phyloP scores from a whole-genome alignment of 768 basidiomycete species.

The Podaxis carcinomalis region DNA sequence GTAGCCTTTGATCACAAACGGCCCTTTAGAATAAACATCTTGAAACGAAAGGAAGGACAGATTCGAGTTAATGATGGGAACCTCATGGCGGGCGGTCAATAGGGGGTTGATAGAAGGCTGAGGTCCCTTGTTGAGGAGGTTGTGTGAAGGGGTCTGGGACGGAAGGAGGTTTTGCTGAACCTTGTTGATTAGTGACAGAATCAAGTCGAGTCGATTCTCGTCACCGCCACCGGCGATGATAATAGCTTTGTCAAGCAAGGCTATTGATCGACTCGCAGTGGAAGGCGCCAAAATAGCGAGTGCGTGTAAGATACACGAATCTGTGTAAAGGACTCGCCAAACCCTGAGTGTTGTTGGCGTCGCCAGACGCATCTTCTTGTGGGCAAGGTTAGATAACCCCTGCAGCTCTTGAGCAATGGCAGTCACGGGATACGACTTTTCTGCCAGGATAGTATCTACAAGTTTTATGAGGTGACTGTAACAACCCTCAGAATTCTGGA shows the following conservation, averaged over 20 bases:
- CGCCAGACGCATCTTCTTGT: conserved; percentile 46
- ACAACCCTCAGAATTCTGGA: neutral
- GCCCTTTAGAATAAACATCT: conserved; percentile 34
- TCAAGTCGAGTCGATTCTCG: conserved; percentile 49
- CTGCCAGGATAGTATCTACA: neutral
- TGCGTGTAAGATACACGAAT: conserved; percentile 59
- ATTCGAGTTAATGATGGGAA: conserved; percentile 39
- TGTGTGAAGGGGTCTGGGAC: conserved; percentile 7
- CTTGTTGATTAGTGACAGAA: conserved; percentile 55
- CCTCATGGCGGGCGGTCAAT: conserved; percentile 21
- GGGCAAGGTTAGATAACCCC: conserved; percentile 39
- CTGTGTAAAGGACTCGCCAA: conserved; percentile 76
- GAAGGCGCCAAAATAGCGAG: conserved; percentile 26
- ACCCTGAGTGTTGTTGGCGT: conserved; percentile 26
- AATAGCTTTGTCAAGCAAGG: conserved; percentile 71
- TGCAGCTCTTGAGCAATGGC: conserved; percentile 24
- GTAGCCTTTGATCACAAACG: conserved; percentile 73
- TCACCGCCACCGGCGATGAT: conserved; percentile 81
- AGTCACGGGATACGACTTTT: neutral
- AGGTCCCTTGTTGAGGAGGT: neutral
- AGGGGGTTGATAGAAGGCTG: conserved; percentile 5
- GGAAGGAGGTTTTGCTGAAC: conserved; percentile 42
- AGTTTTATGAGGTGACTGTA: neutral
- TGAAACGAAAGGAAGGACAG: conserved; percentile 62
- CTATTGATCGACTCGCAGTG: conserved; percentile 36